Evolutionary conservation across 169 alveolate genomes (phyloP), one percentile per base, ranked within the genome.

Genomic region (Cryptosporidium canis): DNA sequence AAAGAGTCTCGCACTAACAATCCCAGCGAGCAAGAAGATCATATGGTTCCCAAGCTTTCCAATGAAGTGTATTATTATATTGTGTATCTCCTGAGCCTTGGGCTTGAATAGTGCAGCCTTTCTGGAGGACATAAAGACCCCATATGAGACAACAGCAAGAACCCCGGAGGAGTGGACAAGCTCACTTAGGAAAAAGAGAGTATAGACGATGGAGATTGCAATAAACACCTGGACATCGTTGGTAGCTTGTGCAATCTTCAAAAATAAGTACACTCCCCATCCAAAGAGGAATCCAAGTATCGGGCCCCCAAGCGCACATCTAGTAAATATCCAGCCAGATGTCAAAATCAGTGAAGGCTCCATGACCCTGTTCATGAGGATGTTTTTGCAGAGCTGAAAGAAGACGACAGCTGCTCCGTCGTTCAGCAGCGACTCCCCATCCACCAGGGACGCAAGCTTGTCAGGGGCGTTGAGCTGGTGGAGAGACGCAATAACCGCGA

Each of bases 401-500:
- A 91, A 83, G 14, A 91, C 93, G 39, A 83, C 70, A 8, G 93
- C 93, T 8, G 92, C 91, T 16, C 93, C 93, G 47, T 91, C 93
- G 27, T 91, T 91, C n/a, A 91, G 47, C 0, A 91, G 21, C n/a
- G 90, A 58, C 48, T 91, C 93, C 7, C 93, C 93, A 87, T 91
- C 93, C 33, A 91, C 91, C 33, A 91, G 35, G 18, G 92, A 87
- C 3, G 93, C 83, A n/a, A 91, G 68, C 21, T 90, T 72, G 44
- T 90, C 85, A 5, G 92, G 90, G 14, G 93, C 93, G 24, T 91
- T 91, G 8, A 91, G 67, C 53, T 87, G 91, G 51, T 85, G 91
- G 16, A 91, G 63, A 37, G 91, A 83, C 6, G 93, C 93, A 9
- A 91, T 91, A 6, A 91, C 93, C n/a, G 93, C 93, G 0, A 91